phyloP scores from a whole-genome alignment of 345 rosid genomes.

The Tarenaya hassleriana region DNA sequence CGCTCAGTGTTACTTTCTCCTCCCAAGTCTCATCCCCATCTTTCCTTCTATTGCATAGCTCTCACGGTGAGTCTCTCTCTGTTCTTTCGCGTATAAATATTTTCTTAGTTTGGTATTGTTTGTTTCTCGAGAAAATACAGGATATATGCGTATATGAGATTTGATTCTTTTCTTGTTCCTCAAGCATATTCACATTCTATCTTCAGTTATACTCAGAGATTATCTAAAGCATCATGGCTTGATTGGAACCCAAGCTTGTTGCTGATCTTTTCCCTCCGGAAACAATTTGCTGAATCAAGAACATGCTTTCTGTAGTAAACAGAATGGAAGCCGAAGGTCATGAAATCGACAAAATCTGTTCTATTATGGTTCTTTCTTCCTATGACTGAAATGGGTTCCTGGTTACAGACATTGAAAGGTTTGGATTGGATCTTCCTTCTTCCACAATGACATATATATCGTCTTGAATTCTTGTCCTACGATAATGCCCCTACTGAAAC shows the following conservation, averaged over 20 bases:
- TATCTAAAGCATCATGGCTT: slow-evolving; percentile 64
- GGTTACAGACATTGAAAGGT: slow-evolving; percentile 53
- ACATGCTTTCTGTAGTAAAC: slow-evolving; percentile 31
- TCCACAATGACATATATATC: slow-evolving; percentile 70
- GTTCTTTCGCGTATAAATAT: too few relatives aligned
- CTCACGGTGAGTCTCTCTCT: slow-evolving; percentile 44
- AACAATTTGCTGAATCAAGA: slow-evolving; percentile 37
- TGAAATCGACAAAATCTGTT: slow-evolving; percentile 52
- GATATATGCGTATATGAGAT: neutral
- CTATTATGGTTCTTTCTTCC: slow-evolving; percentile 76
- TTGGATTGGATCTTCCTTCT: slow-evolving; percentile 35
- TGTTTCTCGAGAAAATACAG: too few relatives aligned
- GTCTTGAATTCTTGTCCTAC: slow-evolving; percentile 59
- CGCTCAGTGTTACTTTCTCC: slow-evolving; percentile 68
- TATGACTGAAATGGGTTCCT: slow-evolving; percentile 54
- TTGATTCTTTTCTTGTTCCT: neutral
- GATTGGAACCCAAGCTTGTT: slow-evolving; percentile 75
- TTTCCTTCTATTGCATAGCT: slow-evolving; percentile 50
- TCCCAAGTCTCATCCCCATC: slow-evolving; percentile 35
- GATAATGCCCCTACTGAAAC: slow-evolving; percentile 33
- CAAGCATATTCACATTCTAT: neutral
- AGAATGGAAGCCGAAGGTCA: slow-evolving; percentile 46
- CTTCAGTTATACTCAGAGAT: slow-evolving; percentile 54
- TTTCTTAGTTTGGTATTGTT: too few relatives aligned
- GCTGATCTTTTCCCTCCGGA: slow-evolving; percentile 58